phyloP scores from a whole-genome alignment of 176 grass and related monocot genomes.

The Zea mays region DNA sequence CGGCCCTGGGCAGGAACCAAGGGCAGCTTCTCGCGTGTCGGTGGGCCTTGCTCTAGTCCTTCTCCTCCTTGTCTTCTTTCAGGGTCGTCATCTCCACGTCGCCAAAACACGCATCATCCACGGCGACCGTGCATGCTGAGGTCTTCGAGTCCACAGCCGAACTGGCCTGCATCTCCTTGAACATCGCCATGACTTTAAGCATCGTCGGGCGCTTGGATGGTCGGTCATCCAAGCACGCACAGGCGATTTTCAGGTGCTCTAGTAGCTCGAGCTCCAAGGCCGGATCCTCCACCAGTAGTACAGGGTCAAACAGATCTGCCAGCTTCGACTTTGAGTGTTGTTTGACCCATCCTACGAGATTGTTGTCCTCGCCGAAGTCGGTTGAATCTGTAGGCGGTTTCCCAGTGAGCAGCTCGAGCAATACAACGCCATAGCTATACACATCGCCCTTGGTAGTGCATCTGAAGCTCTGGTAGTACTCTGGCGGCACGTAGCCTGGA shows the following conservation, averaged over 20 bases:
- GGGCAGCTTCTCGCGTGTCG: not conserved
- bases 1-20: not conserved
- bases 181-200: slow-evolving; percentile 95
- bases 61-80: slow-evolving; percentile 94
- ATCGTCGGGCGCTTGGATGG: slow-evolving; percentile 72
- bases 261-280: slow-evolving; percentile 66
- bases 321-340: slow-evolving; percentile 63
- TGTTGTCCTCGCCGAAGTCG: slow-evolving; percentile 86
- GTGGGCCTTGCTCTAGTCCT: slow-evolving; percentile 42
- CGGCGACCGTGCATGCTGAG: slow-evolving; percentile 33
- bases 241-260: slow-evolving; percentile 88
- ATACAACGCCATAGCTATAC: slow-evolving; percentile 90
- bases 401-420: slow-evolving; percentile 92
- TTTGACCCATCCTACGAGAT: slow-evolving; percentile 95
- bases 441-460: slow-evolving; percentile 95
- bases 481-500: slow-evolving; percentile 90
- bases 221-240: slow-evolving; percentile 73
- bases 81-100: slow-evolving; percentile 70
- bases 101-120: slow-evolving; percentile 53
- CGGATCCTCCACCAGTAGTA: slow-evolving; percentile 71
- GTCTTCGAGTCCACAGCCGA: slow-evolving; percentile 67
- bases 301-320: slow-evolving; percentile 81
- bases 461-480: slow-evolving; percentile 96
- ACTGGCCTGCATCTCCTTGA: slow-evolving; percentile 90
- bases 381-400: slow-evolving; percentile 64